These are phyloP conservation scores for Lachancea cidri DNA, from an alignment of 805 yeast genomes.

Conservation along the genomic window DNA sequence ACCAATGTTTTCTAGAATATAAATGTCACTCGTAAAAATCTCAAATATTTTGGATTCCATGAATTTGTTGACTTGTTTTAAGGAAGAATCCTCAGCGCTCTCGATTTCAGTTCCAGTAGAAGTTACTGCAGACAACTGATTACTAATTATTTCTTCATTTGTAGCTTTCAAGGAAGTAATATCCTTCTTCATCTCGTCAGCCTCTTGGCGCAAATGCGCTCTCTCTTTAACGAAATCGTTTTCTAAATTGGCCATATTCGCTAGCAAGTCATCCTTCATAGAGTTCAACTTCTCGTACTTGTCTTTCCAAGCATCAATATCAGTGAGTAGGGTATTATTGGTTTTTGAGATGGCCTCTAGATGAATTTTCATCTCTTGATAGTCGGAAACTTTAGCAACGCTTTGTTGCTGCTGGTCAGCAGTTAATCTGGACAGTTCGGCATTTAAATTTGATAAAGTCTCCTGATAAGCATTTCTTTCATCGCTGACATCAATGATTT, in stretches of 20 bases:
- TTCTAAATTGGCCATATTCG: constrained; percentile 64
- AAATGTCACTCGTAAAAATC: constrained; percentile 47
- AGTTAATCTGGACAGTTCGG: constrained; percentile 26
- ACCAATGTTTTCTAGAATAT: constrained; percentile 71
- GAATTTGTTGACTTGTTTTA: constrained; percentile 1
- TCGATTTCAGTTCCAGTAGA: not conserved
- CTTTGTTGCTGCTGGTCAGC: constrained; percentile 15
- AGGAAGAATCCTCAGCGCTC: not conserved
- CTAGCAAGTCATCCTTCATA: constrained; percentile 59
- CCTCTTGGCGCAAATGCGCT: constrained; percentile 43
- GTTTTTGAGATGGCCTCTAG: constrained; percentile 8
- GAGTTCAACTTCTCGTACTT: constrained; percentile 26
- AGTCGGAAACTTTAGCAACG: not conserved
- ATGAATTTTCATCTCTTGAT: constrained; percentile 14
- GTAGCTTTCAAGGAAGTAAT: constrained; percentile 43
- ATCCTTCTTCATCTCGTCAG: constrained; percentile 40
- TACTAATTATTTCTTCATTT: constrained; percentile 1
- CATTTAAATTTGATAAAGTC: constrained; percentile 23
- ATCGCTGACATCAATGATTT: constrained; percentile 18
- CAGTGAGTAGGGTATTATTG: constrained; percentile 14
- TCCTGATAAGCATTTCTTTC: constrained; percentile 30
- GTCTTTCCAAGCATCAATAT: constrained; percentile 11
- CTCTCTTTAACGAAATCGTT: constrained; percentile 52
- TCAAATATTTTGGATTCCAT: constrained; percentile 19
- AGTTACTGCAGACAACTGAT: constrained; percentile 1